Base-by-base conservation (phyloP, 2,329 filamentous ascomycete species). In the Pseudogymnoascus sp. region DNA sequence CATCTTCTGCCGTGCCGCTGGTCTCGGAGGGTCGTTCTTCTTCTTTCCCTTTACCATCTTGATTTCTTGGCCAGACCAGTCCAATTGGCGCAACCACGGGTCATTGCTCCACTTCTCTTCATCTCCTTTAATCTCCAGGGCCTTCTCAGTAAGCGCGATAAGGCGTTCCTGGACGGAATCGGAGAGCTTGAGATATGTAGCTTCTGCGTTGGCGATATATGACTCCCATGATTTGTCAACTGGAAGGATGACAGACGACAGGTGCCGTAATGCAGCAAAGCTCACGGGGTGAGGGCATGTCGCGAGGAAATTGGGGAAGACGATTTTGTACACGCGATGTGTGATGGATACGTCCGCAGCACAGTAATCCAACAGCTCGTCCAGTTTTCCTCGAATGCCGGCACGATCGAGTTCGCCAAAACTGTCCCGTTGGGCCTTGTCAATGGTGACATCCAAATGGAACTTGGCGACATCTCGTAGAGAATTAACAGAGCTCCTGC, bases 261-360 rank as follows among this genome's bases (percentile, higher is more conserved):
- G 82, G 73, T 97, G 95, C 15, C 95, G 85, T 17, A 99, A 80
- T 1, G 95, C 95, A 2, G 91, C 93, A 71, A 99, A 99, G 76
- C 93, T 97, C 71, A 99, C 95, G 0, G 95, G 95, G 75, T 99
- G 96, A 0, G 95, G 95, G 72, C 95, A 99, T 26, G 90, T 90
- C 50, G 91, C 82, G 19, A 97, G 79, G 70, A 97, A 99, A 64
- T 89, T 88, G 0, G 92, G 91, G 67, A 99, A 95, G 1, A 97
- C 92, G 65, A 91, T 91, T 73, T 91, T 88, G 76, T 93, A 99
- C n/a, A 99, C 90, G 59, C 87, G 86, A 70, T 99, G 95, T 0
- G 95, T 99, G 69, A 97, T 87, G 37, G 88, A 86, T 17, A 99
- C 95, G 77, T 99, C 95, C 1, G 91, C 90, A 11, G 95, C 95